Evolutionary conservation across 768 basidiomycete species (phyloP).

Genomic region (Mrakia gelida): DNA sequence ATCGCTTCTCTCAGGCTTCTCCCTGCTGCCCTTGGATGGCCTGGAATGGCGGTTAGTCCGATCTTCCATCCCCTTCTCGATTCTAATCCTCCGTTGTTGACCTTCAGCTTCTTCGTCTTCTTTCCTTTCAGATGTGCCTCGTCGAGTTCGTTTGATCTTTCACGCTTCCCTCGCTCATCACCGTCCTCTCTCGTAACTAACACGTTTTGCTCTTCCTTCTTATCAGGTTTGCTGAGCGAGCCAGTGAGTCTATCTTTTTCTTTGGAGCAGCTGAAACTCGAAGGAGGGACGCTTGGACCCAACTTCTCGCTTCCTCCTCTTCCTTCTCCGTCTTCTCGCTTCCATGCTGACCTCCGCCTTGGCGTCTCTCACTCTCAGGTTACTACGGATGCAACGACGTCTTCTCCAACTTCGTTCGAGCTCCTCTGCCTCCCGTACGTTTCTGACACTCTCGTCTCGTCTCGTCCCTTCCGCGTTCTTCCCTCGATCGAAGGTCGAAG

Average conservation of each 20-base stretch:
- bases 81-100: no score
- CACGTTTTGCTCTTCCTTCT: conserved; percentile 39
- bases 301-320: background rate
- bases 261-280: no score
- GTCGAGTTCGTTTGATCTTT: background rate
- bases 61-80: no score
- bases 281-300: background rate
- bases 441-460: no score
- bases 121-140: background rate
- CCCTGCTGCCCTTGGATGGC: conserved; percentile 1
- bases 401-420: conserved; percentile 41
- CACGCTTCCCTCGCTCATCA: background rate
- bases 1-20: background rate
- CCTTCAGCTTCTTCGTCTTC: no score
- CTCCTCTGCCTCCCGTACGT: conserved; percentile 34
- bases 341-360: background rate
- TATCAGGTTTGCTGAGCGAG: conserved; percentile 44
- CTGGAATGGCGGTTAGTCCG: background rate
- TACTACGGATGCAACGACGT: conserved; percentile 27
- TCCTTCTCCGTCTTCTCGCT: background rate
- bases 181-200: conserved; percentile 33
- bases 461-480: no score
- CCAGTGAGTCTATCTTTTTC: conserved; percentile 6
- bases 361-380: background rate
- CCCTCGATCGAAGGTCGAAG: no score